A percentile compares a stretch with the other conserved stretches of the same genome.
Evolutionary conservation across 768 basidiomycete species (phyloP).

Genomic region (Boletales sp.): DNA sequence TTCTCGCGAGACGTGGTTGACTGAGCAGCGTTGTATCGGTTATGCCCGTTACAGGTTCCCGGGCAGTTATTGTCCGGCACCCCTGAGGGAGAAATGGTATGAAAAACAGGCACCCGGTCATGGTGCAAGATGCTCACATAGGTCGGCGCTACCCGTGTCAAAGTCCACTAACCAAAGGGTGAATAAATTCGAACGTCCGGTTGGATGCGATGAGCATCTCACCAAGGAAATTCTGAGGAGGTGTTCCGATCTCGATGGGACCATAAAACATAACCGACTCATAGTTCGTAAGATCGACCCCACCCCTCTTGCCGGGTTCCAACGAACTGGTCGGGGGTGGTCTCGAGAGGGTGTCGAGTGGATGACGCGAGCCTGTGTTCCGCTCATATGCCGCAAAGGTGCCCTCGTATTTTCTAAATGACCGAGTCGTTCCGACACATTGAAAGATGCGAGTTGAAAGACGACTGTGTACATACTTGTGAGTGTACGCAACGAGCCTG

Average conservation of each 20-base stretch:
- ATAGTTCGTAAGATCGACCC: conserved; percentile 28
- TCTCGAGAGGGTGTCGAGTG: conserved; percentile 13
- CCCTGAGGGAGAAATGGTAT: conserved; percentile 21
- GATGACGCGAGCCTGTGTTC: conserved; percentile 40
- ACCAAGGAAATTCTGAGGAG: conserved; percentile 38
- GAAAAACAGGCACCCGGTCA: not conserved
- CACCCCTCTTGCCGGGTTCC: conserved; percentile 16
- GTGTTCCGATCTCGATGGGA: conserved; percentile 42
- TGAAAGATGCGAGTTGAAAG: not conserved
- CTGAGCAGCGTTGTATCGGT: conserved; percentile 18
- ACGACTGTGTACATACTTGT: conserved; percentile 1
- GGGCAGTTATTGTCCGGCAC: conserved; percentile 24
- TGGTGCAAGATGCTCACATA: conserved; percentile 17
- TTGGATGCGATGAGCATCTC: not conserved
- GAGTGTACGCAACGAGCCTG: conserved; percentile 1
- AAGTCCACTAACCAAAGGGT: conserved; percentile 36
- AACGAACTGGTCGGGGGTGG: not conserved
- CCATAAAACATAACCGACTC: conserved; percentile 38
- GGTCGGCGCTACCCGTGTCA: conserved; percentile 50
- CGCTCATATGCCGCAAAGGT: conserved; percentile 40
- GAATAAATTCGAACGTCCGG: not conserved
- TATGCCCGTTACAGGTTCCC: conserved; percentile 25
- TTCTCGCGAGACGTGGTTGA: conserved; percentile 24
- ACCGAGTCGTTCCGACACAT: not conserved
- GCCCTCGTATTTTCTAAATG: conserved; percentile 37